A percentile compares a stretch with the other conserved stretches of the same genome.
Evolutionary conservation across 495 filamentous ascomycete species (phyloP).

Genomic region (Stereocaulon alpinum): DNA sequence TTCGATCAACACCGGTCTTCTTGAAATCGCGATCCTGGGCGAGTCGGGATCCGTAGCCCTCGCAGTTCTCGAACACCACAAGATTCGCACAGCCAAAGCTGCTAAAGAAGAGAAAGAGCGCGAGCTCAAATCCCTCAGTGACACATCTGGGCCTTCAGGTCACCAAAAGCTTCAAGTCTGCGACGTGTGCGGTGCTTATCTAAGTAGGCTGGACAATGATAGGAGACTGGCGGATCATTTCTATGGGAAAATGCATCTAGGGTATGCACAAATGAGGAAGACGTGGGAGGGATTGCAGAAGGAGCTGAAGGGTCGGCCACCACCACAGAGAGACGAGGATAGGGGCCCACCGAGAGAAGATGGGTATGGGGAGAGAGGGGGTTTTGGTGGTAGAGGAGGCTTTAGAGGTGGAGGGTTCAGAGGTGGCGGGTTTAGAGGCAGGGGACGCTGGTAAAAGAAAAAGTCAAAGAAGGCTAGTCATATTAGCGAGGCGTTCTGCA

Average conservation of each 20-base stretch:
- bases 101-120: constrained; percentile 77
- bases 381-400: constrained; percentile 39
- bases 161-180: constrained; percentile 98
- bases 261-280: constrained; percentile 95
- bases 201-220: constrained; percentile 87
- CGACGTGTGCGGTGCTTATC: constrained; percentile 93
- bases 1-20: constrained; percentile 70
- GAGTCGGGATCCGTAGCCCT: constrained; percentile 69
- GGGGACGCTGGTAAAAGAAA: constrained; percentile 16
- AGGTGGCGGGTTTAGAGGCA: constrained; percentile 25
- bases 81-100: constrained; percentile 66
- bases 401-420: constrained; percentile 36
- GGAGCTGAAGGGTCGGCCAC: constrained; percentile 65
- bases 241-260: constrained; percentile 98
- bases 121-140: constrained; percentile 82
- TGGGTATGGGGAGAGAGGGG: constrained; percentile 41
- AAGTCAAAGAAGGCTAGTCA: not conserved
- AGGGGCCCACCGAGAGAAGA: constrained; percentile 34
- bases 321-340: constrained; percentile 45
- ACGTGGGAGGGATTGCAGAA: constrained; percentile 75
- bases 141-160: constrained; percentile 82
- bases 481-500: constrained; percentile 19
- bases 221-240: constrained; percentile 91
- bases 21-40: constrained; percentile 78
- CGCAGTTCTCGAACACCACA: constrained; percentile 78